Evolutionary conservation across 768 basidiomycete species (phyloP).

Genomic region (Phanerochaete carnosa): DNA sequence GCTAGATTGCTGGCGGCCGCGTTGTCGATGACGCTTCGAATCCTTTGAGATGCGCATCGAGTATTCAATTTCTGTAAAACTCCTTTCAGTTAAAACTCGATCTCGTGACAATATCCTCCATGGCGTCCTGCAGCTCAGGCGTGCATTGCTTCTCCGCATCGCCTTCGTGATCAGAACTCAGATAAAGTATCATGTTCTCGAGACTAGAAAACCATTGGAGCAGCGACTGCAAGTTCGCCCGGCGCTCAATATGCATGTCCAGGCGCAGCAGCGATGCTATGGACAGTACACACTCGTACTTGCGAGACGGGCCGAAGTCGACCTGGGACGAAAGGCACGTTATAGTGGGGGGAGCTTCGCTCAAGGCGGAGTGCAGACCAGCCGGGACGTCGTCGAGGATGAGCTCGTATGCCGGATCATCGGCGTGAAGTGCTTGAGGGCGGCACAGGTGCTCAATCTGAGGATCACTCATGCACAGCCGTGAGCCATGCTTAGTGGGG

Average conservation of each 20-base stretch:
- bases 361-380: not conserved
- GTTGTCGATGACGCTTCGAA: no score
- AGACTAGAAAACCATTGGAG: not conserved
- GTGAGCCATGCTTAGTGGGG: no score
- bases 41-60: no score
- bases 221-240: not conserved
- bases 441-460: not conserved
- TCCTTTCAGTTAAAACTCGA: no score
- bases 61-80: no score
- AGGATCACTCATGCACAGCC: no score
- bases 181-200: not conserved
- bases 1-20: no score
- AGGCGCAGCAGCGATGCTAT: not conserved
- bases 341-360: not conserved
- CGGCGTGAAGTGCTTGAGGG: not conserved
- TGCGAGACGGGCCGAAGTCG: not conserved
- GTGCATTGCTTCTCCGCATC: not conserved
- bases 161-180: not conserved
- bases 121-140: not conserved
- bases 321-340: not conserved
- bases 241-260: not conserved
- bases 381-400: not conserved
- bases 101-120: not conserved
- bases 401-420: not conserved
- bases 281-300: not conserved